phyloP scores from a whole-genome alignment of 495 filamentous ascomycete species.

The Staphylotrichum tortipilum region DNA sequence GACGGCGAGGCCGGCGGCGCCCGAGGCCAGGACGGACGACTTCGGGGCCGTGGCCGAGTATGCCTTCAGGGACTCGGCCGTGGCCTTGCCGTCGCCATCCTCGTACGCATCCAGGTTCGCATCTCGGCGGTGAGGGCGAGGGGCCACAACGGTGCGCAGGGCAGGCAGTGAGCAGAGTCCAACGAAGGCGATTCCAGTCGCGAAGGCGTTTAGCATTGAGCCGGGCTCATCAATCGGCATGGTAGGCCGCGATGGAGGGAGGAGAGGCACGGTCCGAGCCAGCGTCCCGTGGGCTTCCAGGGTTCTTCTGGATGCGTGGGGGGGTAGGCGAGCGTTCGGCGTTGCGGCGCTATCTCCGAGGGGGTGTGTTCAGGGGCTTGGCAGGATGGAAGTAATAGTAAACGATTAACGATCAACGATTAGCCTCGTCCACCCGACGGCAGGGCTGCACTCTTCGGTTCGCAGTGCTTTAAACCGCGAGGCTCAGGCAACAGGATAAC shows the following conservation, averaged over 20 bases:
- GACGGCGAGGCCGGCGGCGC: conserved; percentile 35
- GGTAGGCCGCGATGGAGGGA: background rate
- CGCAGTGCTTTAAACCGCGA: background rate
- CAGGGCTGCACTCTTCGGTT: too few species aligned
- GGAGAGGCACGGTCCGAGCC: background rate
- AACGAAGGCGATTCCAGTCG: conserved; percentile 27
- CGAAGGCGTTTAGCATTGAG: conserved; percentile 23
- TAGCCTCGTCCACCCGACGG: too few species aligned
- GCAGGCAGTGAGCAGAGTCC: conserved; percentile 33
- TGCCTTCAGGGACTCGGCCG: conserved; percentile 43
- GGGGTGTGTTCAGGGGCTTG: background rate
- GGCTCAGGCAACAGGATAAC: background rate
- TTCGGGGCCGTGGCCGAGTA: conserved; percentile 47
- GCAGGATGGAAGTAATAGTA: too few species aligned
- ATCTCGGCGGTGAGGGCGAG: conserved; percentile 22
- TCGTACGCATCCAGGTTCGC: conserved; percentile 40
- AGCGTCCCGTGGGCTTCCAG: too few species aligned
- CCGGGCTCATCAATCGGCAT: conserved; percentile 25
- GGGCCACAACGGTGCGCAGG: conserved; percentile 18
- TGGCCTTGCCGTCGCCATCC: conserved; percentile 56
- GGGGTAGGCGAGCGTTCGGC: background rate
- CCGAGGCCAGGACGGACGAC: conserved; percentile 33
- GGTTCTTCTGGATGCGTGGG: too few species aligned
- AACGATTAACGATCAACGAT: too few species aligned
- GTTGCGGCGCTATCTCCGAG: background rate